phyloP scores from a whole-genome alignment of 2,329 filamentous ascomycete species.

The Penicillium rolfsii region DNA sequence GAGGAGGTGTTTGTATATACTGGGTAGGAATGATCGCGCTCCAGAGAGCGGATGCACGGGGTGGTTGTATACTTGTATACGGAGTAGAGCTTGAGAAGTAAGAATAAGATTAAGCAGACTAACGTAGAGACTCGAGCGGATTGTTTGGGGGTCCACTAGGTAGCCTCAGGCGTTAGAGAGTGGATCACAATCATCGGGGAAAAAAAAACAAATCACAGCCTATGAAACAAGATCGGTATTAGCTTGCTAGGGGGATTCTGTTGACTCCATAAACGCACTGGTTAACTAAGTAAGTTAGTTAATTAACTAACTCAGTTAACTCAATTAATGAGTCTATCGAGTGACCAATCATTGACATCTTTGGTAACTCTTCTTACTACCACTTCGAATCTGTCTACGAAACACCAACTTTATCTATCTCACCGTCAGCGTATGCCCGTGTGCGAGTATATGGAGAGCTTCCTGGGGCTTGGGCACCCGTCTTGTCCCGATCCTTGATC shows the following conservation, averaged over 20 bases:
- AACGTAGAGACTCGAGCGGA: too few species aligned
- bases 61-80: neutral
- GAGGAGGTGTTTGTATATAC: neutral
- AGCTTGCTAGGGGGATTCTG: too few species aligned
- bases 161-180: constrained; percentile 1
- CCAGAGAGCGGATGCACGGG: neutral
- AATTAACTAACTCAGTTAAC: too few species aligned
- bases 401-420: neutral
- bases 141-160: neutral
- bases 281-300: too few species aligned
- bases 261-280: too few species aligned
- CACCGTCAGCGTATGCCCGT: neutral
- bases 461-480: neutral
- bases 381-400: too few species aligned
- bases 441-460: neutral
- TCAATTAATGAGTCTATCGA: too few species aligned
- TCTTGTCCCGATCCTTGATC: neutral
- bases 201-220: neutral
- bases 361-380: neutral
- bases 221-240: neutral
- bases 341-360: neutral
- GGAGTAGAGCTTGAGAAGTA: neutral
- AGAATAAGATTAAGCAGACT: neutral
- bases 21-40: neutral
- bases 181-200: neutral